Evolutionary conservation across 768 basidiomycete genomes (phyloP).

Genomic region (Leccinellum luteum): DNA sequence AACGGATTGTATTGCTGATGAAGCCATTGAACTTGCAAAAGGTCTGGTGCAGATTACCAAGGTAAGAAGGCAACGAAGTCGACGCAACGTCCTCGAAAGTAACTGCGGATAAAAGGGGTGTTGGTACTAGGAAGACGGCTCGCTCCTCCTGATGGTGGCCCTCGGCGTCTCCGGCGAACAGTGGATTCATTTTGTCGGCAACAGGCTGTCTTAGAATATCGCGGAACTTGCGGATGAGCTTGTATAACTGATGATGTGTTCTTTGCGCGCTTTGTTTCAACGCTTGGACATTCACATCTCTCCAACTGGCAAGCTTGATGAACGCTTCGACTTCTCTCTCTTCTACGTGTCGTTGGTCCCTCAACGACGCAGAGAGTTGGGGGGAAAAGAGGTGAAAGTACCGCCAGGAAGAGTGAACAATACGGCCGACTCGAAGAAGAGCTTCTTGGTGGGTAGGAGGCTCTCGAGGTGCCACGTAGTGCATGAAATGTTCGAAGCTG

Average conservation of each 20-base stretch:
- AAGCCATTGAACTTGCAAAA: constrained; percentile 48
- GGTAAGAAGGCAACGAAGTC: constrained; percentile 32
- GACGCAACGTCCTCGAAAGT: not conserved
- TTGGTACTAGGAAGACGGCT: not conserved
- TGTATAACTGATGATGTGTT: constrained; percentile 90
- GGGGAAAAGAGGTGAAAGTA: constrained; percentile 65
- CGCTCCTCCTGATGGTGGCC: constrained; percentile 12
- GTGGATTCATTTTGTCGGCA: constrained; percentile 36
- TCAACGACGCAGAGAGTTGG: constrained; percentile 47
- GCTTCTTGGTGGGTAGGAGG: constrained; percentile 26
- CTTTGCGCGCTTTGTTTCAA: constrained; percentile 86
- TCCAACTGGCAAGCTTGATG: constrained; percentile 98
- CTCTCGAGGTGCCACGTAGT: constrained; percentile 35
- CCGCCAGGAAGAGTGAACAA: constrained; percentile 58
- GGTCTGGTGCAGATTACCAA: constrained; percentile 49
- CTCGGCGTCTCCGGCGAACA: constrained; percentile 39
- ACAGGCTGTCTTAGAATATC: constrained; percentile 79
- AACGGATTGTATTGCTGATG: constrained; percentile 40
- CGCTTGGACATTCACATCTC: constrained; percentile 92
- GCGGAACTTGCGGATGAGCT: constrained; percentile 88
- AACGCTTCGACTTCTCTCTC: constrained; percentile 83
- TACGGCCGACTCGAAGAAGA: constrained; percentile 49
- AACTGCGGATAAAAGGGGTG: not conserved
- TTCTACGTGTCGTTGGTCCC: constrained; percentile 52
- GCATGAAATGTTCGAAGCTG: constrained; percentile 60